Conservation (phyloP, 768 basidiomycete genomes). For the Lactifluus rugatus region DNA sequence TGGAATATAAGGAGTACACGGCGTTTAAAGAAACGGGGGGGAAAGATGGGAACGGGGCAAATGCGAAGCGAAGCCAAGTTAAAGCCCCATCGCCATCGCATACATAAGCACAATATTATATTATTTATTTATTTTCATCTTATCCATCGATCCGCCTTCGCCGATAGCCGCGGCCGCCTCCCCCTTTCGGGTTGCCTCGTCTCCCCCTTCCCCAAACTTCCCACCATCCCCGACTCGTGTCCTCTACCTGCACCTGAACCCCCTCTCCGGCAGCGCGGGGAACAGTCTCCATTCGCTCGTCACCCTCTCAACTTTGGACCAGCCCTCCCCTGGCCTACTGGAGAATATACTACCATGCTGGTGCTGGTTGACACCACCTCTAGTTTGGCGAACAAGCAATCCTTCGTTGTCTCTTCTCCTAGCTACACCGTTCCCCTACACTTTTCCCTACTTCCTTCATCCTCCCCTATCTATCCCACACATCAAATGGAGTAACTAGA, state of each 20-base stretch:
- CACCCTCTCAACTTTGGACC: not conserved
- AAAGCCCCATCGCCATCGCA: not conserved
- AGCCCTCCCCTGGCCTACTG: not conserved
- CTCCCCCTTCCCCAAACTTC: not conserved
- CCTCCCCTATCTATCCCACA: not conserved
- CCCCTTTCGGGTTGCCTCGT: not conserved
- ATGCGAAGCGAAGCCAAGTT: not conserved
- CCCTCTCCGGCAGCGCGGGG: not conserved
- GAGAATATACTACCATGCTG: not conserved
- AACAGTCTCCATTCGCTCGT: not conserved
- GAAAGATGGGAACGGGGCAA: not conserved
- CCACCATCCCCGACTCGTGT: not conserved
- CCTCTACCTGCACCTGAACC: not conserved
- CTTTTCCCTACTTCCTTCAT: not conserved
- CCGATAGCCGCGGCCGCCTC: conserved; percentile 8
- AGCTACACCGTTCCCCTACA: not conserved
- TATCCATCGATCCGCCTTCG: not conserved
- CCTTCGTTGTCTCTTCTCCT: not conserved
- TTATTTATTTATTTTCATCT: not conserved
- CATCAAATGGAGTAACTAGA: conserved; percentile 10
- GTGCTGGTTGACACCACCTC: not conserved
- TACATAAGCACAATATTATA: not conserved
- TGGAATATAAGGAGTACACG: conserved; percentile 12
- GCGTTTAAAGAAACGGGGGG: conserved; percentile 8
- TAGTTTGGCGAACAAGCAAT: not conserved